A percentile compares a stretch with the other conserved stretches of the same genome.
Evolutionary conservation across 306 rosid genomes (phyloP).

Genomic region (Vachellia collinsii): DNA sequence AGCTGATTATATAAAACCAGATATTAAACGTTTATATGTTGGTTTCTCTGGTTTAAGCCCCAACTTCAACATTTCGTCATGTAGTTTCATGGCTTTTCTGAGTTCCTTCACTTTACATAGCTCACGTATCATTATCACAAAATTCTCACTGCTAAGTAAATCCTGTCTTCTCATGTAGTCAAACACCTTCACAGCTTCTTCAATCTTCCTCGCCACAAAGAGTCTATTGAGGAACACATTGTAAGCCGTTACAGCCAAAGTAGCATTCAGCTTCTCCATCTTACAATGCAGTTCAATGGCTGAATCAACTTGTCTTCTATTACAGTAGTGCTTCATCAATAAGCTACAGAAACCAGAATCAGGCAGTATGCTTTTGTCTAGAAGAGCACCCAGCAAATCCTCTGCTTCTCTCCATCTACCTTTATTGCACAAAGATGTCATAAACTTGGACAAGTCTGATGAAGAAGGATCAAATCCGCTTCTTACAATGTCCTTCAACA

Average conservation of each 20-base stretch:
- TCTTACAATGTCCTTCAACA: slow-evolving; percentile 47
- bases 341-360: slow-evolving; percentile 46
- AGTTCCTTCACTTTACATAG: slow-evolving; percentile 42
- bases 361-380: slow-evolving; percentile 43
- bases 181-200: slow-evolving; percentile 47
- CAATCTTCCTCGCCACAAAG: slow-evolving; percentile 37
- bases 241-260: slow-evolving; percentile 44
- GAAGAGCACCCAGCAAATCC: slow-evolving; percentile 34
- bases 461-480: slow-evolving; percentile 45
- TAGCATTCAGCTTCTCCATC: slow-evolving; percentile 39
- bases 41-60: slow-evolving; percentile 52
- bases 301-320: slow-evolving; percentile 35
- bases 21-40: slow-evolving; percentile 49
- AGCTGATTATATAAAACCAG: slow-evolving; percentile 37
- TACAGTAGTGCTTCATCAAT: slow-evolving; percentile 48
- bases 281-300: slow-evolving; percentile 50
- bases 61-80: slow-evolving; percentile 58
- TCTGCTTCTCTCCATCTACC: slow-evolving; percentile 56
- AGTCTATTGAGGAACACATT: slow-evolving; percentile 45
- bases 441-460: slow-evolving; percentile 39
- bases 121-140: slow-evolving; percentile 42
- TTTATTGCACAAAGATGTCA: slow-evolving; percentile 34
- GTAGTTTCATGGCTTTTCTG: slow-evolving; percentile 52
- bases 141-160: slow-evolving; percentile 39
- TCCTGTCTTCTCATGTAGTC: slow-evolving; percentile 40